Evolutionary conservation across 495 filamentous ascomycete genomes (phyloP).

Genomic region (Trichoderma gamsii): DNA sequence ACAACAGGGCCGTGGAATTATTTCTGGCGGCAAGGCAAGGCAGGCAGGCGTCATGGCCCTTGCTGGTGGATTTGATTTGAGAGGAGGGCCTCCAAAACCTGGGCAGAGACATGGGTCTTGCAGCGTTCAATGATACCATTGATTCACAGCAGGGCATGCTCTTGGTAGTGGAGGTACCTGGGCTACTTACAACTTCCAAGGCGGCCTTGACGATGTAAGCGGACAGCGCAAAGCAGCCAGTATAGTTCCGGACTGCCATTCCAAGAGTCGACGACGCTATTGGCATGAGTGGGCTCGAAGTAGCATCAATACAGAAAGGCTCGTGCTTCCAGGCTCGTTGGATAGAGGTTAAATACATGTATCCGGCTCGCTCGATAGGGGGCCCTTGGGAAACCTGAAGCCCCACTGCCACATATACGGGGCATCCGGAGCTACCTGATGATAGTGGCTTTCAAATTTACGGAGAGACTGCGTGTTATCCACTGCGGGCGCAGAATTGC

Average conservation of each 20-base stretch:
- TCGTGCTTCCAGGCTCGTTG: too few species aligned
- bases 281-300: not conserved
- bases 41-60: not conserved
- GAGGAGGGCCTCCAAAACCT: too few species aligned
- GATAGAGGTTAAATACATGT: not conserved
- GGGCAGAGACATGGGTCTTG: too few species aligned
- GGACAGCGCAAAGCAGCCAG: too few species aligned
- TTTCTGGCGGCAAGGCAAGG: not conserved
- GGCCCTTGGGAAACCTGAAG: not conserved
- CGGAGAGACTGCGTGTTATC: not conserved
- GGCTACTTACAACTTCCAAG: too few species aligned
- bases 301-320: too few species aligned
- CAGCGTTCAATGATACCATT: too few species aligned
- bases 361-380: not conserved
- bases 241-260: not conserved
- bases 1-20: not conserved
- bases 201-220: too few species aligned
- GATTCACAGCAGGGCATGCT: too few species aligned
- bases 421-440: conserved; percentile 12
- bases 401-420: not conserved
- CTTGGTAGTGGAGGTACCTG: too few species aligned
- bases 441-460: conserved; percentile 4
- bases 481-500: conserved; percentile 6
- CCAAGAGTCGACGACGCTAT: not conserved
- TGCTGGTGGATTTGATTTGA: too few species aligned